A percentile compares a stretch with the other conserved stretches of the same genome.
Evolutionary conservation across 257 asterid species (phyloP).

Genomic region (Scutellaria galericulata): DNA sequence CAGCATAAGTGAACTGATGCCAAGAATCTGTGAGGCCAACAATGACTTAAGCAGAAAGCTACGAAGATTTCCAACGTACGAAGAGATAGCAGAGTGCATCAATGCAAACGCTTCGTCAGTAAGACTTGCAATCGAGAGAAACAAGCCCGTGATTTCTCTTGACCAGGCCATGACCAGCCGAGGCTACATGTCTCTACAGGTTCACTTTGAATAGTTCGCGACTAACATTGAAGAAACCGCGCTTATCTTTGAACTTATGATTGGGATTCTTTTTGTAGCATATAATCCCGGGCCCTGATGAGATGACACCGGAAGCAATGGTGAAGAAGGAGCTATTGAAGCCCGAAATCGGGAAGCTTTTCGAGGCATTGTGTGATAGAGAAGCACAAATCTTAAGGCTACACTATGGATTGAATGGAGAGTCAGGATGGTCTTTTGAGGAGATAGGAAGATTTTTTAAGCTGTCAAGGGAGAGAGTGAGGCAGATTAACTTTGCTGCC

Average conservation of each 20-base stretch:
- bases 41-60: conserved; percentile 50
- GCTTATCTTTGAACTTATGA: neutral
- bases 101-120: conserved; percentile 45
- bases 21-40: conserved; percentile 63
- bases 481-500: conserved; percentile 66
- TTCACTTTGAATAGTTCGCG: conserved; percentile 20
- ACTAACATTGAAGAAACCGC: neutral
- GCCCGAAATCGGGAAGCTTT: conserved; percentile 51
- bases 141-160: conserved; percentile 57
- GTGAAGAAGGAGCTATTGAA: conserved; percentile 52
- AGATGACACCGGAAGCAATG: conserved; percentile 58
- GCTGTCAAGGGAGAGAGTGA: conserved; percentile 74
- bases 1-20: conserved; percentile 57
- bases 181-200: conserved; percentile 67
- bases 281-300: conserved; percentile 61
- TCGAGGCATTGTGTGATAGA: conserved; percentile 51
- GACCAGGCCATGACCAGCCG: conserved; percentile 49
- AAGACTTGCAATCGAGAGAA: conserved; percentile 56
- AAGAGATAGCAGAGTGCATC: conserved; percentile 57
- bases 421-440: conserved; percentile 56
- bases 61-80: conserved; percentile 52
- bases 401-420: conserved; percentile 62
- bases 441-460: conserved; percentile 58
- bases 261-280: conserved; percentile 41
- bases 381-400: conserved; percentile 54